These are phyloP conservation scores for Ganoderma sinense DNA, from an alignment of 1,284 basidiomycete species.

Conservation along the genomic window DNA sequence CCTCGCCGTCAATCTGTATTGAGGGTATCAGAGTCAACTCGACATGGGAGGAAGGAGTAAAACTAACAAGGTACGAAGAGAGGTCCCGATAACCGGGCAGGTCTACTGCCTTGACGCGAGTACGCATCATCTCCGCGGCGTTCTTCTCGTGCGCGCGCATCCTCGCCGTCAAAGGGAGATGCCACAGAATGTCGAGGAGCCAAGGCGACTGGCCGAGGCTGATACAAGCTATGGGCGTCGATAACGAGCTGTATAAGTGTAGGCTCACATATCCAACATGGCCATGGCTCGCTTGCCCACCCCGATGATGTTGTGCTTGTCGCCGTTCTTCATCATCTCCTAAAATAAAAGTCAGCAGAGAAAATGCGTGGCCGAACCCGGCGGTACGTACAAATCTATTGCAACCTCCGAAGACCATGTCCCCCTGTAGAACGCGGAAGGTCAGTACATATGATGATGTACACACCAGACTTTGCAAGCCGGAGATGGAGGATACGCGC, in stretches of 20 bases:
- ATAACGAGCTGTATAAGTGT: neutral
- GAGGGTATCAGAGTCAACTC: neutral
- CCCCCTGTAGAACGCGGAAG: conserved; percentile 16
- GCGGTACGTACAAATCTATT: conserved; percentile 13
- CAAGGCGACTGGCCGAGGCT: conserved; percentile 31
- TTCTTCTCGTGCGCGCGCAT: conserved; percentile 17
- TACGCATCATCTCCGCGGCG: conserved; percentile 20
- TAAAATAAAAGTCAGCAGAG: neutral
- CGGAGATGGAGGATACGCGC: conserved; percentile 1
- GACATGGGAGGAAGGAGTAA: no score
- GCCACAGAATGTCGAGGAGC: conserved; percentile 34
- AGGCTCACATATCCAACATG: conserved; percentile 23
- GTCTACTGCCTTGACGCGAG: conserved; percentile 7
- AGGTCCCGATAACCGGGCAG: conserved; percentile 20
- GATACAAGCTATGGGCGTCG: neutral
- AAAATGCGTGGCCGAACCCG: neutral
- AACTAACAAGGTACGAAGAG: conserved; percentile 19
- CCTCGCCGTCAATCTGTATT: conserved; percentile 11
- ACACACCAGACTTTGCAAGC: neutral
- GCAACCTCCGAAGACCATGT: conserved; percentile 30
- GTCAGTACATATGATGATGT: neutral
- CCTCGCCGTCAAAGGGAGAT: conserved; percentile 21
- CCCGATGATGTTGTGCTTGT: conserved; percentile 23
- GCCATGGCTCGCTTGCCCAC: conserved; percentile 26
- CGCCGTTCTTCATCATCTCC: conserved; percentile 33